A percentile compares a stretch with the other conserved stretches of the same genome.
These are phyloP conservation scores for Suillus subalutaceus DNA, from an alignment of 768 basidiomycete genomes.

Conservation along the genomic window DNA sequence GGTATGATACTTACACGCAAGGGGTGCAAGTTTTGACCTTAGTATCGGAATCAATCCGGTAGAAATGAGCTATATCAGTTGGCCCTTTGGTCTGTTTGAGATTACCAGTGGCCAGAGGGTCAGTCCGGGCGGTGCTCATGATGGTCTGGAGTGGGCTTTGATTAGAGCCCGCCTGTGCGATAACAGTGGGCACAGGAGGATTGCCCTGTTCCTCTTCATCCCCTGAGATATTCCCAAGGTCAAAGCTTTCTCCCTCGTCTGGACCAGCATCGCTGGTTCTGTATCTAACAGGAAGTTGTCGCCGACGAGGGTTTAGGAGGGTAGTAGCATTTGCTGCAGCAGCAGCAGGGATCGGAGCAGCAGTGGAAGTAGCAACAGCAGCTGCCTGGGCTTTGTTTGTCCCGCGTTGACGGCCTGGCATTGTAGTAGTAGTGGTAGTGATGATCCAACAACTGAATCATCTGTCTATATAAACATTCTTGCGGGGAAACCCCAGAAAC, in stretches of 20 bases:
- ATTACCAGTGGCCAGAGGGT: neutral
- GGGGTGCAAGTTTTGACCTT: neutral
- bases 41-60: neutral
- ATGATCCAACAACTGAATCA: neutral
- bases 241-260: neutral
- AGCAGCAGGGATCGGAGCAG: too few species aligned
- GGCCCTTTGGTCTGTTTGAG: neutral
- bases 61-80: neutral
- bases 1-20: neutral
- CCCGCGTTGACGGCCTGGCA: neutral
- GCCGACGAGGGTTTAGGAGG: too few species aligned
- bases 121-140: neutral
- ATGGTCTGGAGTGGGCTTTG: neutral
- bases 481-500: neutral
- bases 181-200: neutral
- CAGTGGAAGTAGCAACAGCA: slow-evolving; percentile 8
- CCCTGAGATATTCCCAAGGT: neutral
- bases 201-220: neutral
- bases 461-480: neutral
- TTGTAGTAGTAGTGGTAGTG: neutral
- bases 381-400: neutral
- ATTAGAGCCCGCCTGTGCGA: neutral
- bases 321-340: too few species aligned
- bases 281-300: neutral
- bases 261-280: neutral